Evolutionary conservation across 2,329 filamentous ascomycete genomes (phyloP), one percentile per base, ranked within the genome.

Genomic region (Orbilia oligospora): DNA sequence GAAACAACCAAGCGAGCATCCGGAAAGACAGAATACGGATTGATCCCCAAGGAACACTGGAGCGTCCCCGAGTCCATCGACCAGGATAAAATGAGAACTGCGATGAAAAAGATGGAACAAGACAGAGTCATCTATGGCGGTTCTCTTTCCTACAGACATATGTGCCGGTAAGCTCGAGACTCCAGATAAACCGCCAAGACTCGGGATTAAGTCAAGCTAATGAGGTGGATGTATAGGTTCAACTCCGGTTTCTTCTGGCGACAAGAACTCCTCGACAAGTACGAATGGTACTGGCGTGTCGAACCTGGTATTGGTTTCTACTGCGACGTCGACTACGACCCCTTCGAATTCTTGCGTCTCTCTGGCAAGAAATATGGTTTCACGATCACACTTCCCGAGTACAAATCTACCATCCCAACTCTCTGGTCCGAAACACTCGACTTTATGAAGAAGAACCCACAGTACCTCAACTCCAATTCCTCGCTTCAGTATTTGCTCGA

Each of bases 241-340:
- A 82, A 82, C 73, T 81, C 81, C 41, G 81, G 81, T 3, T 82
- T 81, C 72, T 82, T 82, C 71, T 82, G 76, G 76, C 80, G 80
- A 51, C 80, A 81, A 49, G 76, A 80, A 24, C 72, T 76, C 16
- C 67, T 82, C 51, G 65, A 71, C 33, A 80, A 82, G 53, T 82
- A 81, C 56, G 80, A 82, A 64, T 82, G 81, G 81, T 82, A 82
- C 70, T 82, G 81, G 81, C 81, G 81, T 20, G 81, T 82, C 46
- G 81, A 82, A 70, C 81, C 81, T 27, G 77, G 73, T 18, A 82
- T 81, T 46, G 76, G 80, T 38, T 82, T 82, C 76, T 82, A 81
- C 71, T 82, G 81, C 41, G 81, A 81, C 48, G 81, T 82, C 68
- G 80, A 80, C 38, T 82, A 82, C 63, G 81, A 82, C 64, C 77